phyloP scores from a whole-genome alignment of 805 yeast genomes.

The Yamadazyma paraphyllophila region DNA sequence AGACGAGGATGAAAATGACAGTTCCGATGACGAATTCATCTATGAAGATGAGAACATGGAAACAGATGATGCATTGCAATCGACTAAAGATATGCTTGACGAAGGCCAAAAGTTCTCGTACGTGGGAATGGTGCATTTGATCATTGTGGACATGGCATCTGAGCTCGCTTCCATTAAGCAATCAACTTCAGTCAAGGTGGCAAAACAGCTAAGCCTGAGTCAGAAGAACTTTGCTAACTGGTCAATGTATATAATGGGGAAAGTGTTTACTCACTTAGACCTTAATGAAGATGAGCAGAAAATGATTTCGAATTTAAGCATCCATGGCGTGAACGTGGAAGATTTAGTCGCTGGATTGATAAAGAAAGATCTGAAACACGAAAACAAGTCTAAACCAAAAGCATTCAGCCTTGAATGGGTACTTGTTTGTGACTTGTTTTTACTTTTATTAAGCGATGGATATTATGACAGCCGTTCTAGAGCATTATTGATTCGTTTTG shows the following conservation, averaged over 20 bases:
- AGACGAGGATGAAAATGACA: conserved; percentile 19
- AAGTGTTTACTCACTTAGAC: conserved; percentile 80
- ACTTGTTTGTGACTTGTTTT: conserved; percentile 82
- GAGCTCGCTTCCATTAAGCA: conserved; percentile 61
- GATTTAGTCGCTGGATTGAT: conserved; percentile 67
- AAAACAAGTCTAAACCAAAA: neutral
- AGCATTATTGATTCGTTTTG: conserved; percentile 69
- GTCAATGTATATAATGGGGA: conserved; percentile 70
- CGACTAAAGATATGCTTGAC: conserved; percentile 76
- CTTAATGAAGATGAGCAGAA: conserved; percentile 68
- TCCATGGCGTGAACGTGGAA: conserved; percentile 73
- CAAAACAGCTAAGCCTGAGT: conserved; percentile 59
- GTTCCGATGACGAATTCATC: conserved; percentile 17
- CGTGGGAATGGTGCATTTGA: conserved; percentile 76
- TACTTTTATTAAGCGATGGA: conserved; percentile 77
- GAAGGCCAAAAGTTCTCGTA: conserved; percentile 91
- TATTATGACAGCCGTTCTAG: conserved; percentile 88
- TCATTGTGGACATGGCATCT: conserved; percentile 77
- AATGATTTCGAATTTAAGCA: conserved; percentile 84
- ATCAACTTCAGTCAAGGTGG: conserved; percentile 51
- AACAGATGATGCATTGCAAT: conserved; percentile 65
- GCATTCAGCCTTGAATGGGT: conserved; percentile 82
- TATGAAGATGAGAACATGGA: conserved; percentile 42
- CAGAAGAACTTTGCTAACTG: conserved; percentile 82
- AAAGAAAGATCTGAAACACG: conserved; percentile 4